Percentiles rank a stretch among this genome's conserved stretches.
Evolutionary conservation across 331 rosid genomes (phyloP).

Genomic region (Rhamnella rubrinervis): DNA sequence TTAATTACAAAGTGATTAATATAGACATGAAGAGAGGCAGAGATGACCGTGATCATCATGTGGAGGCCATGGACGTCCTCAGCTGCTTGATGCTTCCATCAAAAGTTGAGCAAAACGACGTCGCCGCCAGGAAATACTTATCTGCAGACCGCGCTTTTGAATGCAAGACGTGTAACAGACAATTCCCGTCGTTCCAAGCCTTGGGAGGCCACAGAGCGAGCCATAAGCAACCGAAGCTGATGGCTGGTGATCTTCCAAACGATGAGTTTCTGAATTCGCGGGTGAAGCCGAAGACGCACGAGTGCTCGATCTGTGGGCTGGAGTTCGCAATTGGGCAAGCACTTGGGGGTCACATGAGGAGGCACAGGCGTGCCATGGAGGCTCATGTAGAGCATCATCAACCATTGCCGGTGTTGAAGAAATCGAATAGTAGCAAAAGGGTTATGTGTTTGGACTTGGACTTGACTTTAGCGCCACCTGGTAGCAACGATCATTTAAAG

Average conservation of each 20-base stretch:
- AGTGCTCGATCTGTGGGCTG: constrained; percentile 64
- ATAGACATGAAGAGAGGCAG: constrained; percentile 57
- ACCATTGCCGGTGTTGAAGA: constrained; percentile 38
- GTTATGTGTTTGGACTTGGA: constrained; percentile 30
- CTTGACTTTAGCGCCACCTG: constrained; percentile 46
- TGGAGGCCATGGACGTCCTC: constrained; percentile 26
- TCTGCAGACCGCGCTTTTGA: neutral
- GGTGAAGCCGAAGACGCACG: constrained; percentile 51
- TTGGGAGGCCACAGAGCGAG: constrained; percentile 91
- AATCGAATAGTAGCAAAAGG: constrained; percentile 26
- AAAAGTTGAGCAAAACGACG: constrained; percentile 38
- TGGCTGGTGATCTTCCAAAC: constrained; percentile 9
- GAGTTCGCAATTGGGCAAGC: constrained; percentile 78
- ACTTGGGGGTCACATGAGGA: constrained; percentile 92
- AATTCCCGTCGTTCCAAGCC: constrained; percentile 76
- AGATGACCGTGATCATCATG: constrained; percentile 18
- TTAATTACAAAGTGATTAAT: neutral
- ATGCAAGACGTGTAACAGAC: constrained; percentile 53
- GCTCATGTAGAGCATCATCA: neutral
- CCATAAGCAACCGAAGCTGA: constrained; percentile 59
- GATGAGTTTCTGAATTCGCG: neutral
- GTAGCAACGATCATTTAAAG: constrained; percentile 34
- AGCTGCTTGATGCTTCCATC: constrained; percentile 59
- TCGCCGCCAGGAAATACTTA: neutral
- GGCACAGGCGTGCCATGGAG: constrained; percentile 41